Evolutionary conservation across 176 grass and related monocot genomes (phyloP), one percentile per base, ranked within the genome.

Genomic region (Oropetium thomaeum): DNA sequence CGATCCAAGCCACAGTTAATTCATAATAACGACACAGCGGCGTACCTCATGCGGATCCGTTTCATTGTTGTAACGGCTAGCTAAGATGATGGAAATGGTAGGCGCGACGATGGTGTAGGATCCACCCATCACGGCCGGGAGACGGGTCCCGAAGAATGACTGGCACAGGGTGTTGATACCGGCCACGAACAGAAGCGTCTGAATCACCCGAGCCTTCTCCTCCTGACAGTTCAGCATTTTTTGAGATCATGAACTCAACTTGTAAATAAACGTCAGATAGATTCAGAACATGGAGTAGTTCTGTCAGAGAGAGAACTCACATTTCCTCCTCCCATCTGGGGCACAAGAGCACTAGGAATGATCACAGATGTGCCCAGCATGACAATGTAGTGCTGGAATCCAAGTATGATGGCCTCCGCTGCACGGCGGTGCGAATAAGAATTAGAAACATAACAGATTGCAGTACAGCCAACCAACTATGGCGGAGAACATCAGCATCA

Each of bases 271-370:
- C n/a, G n/a, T n/a, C n/a, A n/a, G 66, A 67, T 59, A 35, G 48
- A 57, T 76, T 29, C 4, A 68, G 77, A 51, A 83, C 31, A 58
- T 17, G 13, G 8, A 17, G 39, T 29, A 16, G 17, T 28, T 80
- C n/a, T n/a, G n/a, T 74, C 28, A 81, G 34, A 76, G 20, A 8
- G 43, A 39, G 40, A 9, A 66, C 86, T 97, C 87, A 97, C 94
- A 70, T 97, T 97, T 80, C 88, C 90, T 71, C 94, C 94, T 67
- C 94, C 94, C 94, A 97, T 97, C 69, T 97, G 94, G 31, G 94
- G 90, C 77, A 97, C 88, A 42, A 97, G 94, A 28, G 94, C 94
- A 10, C 90, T 97, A 0, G 94, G 94, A 41, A 97, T 97, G 42
- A 91, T 84, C 25, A 97, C 94, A 23, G 86, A 85, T 2, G 90